Evolutionary conservation across 805 yeast genomes (phyloP), one percentile per base, ranked within the genome.

Genomic region (Kuraishia cidri): DNA sequence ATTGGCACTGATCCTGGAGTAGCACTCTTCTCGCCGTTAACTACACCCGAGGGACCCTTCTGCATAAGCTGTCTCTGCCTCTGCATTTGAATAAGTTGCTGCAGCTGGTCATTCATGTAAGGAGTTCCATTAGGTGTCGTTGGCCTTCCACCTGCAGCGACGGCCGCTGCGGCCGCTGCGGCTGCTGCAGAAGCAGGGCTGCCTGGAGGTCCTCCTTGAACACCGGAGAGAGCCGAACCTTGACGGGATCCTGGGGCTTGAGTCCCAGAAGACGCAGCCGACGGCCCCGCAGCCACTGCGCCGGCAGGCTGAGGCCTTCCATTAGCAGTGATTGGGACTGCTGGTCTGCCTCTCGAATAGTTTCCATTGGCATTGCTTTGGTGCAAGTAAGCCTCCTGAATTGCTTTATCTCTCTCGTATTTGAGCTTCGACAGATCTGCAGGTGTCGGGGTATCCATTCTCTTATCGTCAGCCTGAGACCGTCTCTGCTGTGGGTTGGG

Each of bases 381-480:
- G 28, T 52, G 57, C 26, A 73, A 56, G 52, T 73, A 75, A 2
- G 79, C 82, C 42, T 85, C 94, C 41, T 87, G 86, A 13, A 82
- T 69, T 0, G 92, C 79, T 52, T 78, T 79, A 47, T 90, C 97
- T 37, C 95, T 67, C 42, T 90, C 96, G 42, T 64, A 75, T 54
- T 90, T 90, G 60, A 92, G 58, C 39, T 73, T 73, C 0, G 96
- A 74, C 48, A 90, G 68, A 47, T 88, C 95, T 9, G 80, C 75
- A 0, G 97, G 97, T 0, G 94, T 72, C 7, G 84, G 83, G 2
- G 82, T 72, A 39, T 72, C 74, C 36, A 60, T 50, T 31, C 57
- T 56, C 41, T 61, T 61, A 25, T 60, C 62, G 36, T 64, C 71
- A 19, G 49, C 45, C 6, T 63, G 62, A 42, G 60, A 48, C 38